Evolutionary conservation across 108 stramenopile genomes (phyloP).

Genomic region (Pseudonitzschia multistriata): DNA sequence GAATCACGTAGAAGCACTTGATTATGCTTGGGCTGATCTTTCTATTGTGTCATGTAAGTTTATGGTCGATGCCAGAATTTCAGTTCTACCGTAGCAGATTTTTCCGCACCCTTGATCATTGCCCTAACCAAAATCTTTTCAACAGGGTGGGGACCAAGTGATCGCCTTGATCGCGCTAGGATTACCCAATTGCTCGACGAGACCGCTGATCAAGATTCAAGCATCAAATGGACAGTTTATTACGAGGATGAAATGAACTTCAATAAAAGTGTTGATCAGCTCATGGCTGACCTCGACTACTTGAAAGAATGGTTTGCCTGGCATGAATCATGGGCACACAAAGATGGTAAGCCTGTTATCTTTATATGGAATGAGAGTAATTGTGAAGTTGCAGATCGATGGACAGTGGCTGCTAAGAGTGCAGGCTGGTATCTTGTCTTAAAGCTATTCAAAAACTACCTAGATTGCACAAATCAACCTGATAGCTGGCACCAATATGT

Average conservation of each 20-base stretch:
- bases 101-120: background rate
- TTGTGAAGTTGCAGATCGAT: slow-evolving; percentile 24
- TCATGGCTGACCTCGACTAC: slow-evolving; percentile 20
- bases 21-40: slow-evolving; percentile 21
- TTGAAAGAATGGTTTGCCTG: slow-evolving; percentile 34
- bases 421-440: slow-evolving; percentile 29
- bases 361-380: slow-evolving; percentile 24
- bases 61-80: background rate
- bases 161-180: slow-evolving; percentile 24
- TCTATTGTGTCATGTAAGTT: slow-evolving; percentile 27
- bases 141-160: slow-evolving; percentile 24
- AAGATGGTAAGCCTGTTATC: slow-evolving; percentile 24
- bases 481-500: slow-evolving; percentile 34
- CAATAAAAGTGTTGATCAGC: slow-evolving; percentile 2
- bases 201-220: slow-evolving; percentile 9
- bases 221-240: slow-evolving; percentile 28
- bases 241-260: slow-evolving; percentile 24
- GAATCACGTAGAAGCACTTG: slow-evolving; percentile 22
- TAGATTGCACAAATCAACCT: slow-evolving; percentile 20
- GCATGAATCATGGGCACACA: slow-evolving; percentile 26
- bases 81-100: background rate
- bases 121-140: background rate
- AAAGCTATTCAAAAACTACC: slow-evolving; percentile 13
- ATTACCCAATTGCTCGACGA: slow-evolving; percentile 20
- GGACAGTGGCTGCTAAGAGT: slow-evolving; percentile 11